phyloP scores from a whole-genome alignment of 495 filamentous ascomycete genomes.

The Aspergillus conjunctus region DNA sequence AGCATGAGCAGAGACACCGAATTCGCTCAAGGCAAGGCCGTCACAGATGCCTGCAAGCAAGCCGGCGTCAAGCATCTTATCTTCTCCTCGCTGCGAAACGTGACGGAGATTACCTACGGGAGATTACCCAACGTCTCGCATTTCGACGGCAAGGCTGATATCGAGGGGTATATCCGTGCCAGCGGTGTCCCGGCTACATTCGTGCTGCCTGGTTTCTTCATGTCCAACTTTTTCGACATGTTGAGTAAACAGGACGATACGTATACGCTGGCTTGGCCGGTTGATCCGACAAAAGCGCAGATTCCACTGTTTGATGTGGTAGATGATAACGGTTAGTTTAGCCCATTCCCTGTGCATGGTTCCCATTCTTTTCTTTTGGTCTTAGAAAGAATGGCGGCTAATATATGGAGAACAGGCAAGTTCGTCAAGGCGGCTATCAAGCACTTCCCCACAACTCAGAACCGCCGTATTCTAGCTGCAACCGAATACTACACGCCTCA shows the following conservation, averaged over 20 bases:
- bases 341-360: too few relatives aligned
- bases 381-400: neutral
- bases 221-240: slow-evolving; percentile 47
- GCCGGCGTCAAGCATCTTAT: slow-evolving; percentile 35
- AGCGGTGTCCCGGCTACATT: slow-evolving; percentile 54
- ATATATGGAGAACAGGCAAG: slow-evolving; percentile 35
- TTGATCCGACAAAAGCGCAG: slow-evolving; percentile 29
- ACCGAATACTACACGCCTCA: slow-evolving; percentile 52
- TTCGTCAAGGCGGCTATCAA: slow-evolving; percentile 54
- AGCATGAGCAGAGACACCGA: slow-evolving; percentile 36
- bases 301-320: slow-evolving; percentile 56
- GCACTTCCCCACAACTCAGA: slow-evolving; percentile 22
- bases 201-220: slow-evolving; percentile 61
- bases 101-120: slow-evolving; percentile 37
- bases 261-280: slow-evolving; percentile 18
- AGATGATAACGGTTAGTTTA: slow-evolving; percentile 49
- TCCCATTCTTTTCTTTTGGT: neutral
- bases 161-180: slow-evolving; percentile 60
- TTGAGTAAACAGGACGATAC: slow-evolving; percentile 17
- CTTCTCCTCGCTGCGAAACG: slow-evolving; percentile 30
- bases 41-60: slow-evolving; percentile 49
- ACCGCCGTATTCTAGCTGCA: slow-evolving; percentile 40
- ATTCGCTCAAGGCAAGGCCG: slow-evolving; percentile 55
- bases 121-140: slow-evolving; percentile 52
- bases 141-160: slow-evolving; percentile 63